phyloP scores from a whole-genome alignment of 306 rosid genomes.

The Macrotyloma uniflorum region DNA sequence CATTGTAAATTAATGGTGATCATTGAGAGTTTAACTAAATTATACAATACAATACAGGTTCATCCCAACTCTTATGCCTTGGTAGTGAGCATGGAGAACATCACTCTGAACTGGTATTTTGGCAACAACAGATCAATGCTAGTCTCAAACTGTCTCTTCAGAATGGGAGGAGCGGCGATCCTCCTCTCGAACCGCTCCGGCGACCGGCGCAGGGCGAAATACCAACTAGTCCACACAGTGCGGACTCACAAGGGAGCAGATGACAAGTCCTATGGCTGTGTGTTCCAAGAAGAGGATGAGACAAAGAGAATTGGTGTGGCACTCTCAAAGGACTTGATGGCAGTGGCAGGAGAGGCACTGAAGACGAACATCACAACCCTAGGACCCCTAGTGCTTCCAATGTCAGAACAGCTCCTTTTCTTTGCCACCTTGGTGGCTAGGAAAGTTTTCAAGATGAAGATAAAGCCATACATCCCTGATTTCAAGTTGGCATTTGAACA shows the following conservation, averaged over 20 bases:
- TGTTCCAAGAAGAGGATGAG: conserved; percentile 76
- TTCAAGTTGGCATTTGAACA: conserved; percentile 91
- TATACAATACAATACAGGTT: conserved; percentile 43
- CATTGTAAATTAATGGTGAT: no score
- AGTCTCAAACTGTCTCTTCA: conserved; percentile 83
- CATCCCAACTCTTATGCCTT: conserved; percentile 84
- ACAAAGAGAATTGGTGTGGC: conserved; percentile 59
- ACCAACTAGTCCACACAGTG: conserved; percentile 78
- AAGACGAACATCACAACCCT: conserved; percentile 90
- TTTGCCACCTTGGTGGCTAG: conserved; percentile 62
- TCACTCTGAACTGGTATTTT: conserved; percentile 83
- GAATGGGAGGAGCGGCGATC: conserved; percentile 89
- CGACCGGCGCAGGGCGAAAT: conserved; percentile 65
- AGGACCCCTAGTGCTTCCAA: conserved; percentile 82
- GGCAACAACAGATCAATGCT: conserved; percentile 91
- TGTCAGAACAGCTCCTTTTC: conserved; percentile 83
- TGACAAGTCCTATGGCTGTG: conserved; percentile 64
- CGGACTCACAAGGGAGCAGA: conserved; percentile 85
- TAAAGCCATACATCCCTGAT: conserved; percentile 83
- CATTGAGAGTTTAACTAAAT: no score
- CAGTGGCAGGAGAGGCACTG: conserved; percentile 83
- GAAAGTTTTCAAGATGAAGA: conserved; percentile 65
- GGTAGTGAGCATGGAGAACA: conserved; percentile 92
- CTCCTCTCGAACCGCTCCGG: conserved; percentile 65
- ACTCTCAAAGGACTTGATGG: conserved; percentile 85